Base-by-base conservation (phyloP, 495 filamentous ascomycete species). In the Neurospora hispaniola region DNA sequence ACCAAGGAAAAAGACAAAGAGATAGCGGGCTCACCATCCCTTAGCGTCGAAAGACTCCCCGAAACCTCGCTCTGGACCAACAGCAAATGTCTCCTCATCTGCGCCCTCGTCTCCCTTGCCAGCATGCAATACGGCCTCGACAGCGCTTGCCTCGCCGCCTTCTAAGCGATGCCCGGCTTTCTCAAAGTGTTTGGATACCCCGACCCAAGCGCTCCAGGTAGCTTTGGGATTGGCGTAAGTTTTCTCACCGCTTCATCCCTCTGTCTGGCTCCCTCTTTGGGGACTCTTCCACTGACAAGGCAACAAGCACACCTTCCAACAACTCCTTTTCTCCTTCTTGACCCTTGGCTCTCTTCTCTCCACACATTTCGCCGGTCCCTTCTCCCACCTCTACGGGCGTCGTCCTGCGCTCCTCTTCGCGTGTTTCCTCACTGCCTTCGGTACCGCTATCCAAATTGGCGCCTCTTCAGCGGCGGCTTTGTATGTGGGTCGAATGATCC, bases 121-220 rank as follows among this genome's bases (percentile, higher is more conserved):
- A 83, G 82, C 73, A 81, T 77, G 75, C 88, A 90, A 76, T 90
- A 89, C 80, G 87, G 88, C 5, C 77, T 89, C 43, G 88, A 90
- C 74, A 89, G 87, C 71, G 85, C 85, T 16, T 79, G 87, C 42
- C 85, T 90, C 66, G 87, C 85, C 20, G 86, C 87, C 72, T 80
- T 90, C 10, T 87, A 89, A 73, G 88, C 88, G 43, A 89, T 89
- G 88, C 75, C 85, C 12, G 87, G 87, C 2, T 90, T 89, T 74
- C 79, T 89, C 40, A 75, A 84, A 74, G 84, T 85, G 71, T 78
- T 79, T 71, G 77, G 77, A 11, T 73, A 77, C 44, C 66, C 70
- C 1, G 74, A 75, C 16, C 74, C 77, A 0, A 69, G 54, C 0
- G 70, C 70, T 16, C 69, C 70, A 2, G 75, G 75, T 3, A 75